These are phyloP conservation scores for Hypocrella siamensis DNA, from an alignment of 2,329 filamentous ascomycete genomes.

Conservation along the genomic window DNA sequence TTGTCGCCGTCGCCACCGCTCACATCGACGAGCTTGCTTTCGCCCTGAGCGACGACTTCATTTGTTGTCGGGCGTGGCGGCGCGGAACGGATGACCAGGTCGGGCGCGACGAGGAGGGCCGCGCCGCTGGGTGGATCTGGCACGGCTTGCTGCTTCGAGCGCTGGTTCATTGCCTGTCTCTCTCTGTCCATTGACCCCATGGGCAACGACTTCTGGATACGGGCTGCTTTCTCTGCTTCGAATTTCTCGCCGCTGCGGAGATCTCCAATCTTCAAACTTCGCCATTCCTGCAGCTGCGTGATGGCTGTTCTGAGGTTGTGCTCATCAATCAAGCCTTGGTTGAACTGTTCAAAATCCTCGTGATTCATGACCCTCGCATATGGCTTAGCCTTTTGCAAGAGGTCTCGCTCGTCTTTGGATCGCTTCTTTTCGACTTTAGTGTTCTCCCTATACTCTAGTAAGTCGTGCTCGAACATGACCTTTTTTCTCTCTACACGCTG, in stretches of 20 bases:
- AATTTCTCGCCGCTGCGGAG: constrained; percentile 81
- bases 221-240: constrained; percentile 69
- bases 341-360: constrained; percentile 75
- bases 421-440: constrained; percentile 81
- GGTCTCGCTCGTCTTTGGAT: constrained; percentile 84
- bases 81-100: constrained; percentile 49
- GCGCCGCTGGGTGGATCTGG: constrained; percentile 61
- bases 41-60: constrained; percentile 28
- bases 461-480: constrained; percentile 86
- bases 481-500: constrained; percentile 89
- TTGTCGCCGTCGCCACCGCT: constrained; percentile 42
- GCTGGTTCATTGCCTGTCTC: constrained; percentile 53
- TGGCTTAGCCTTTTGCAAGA: constrained; percentile 86
- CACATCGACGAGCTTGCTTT: constrained; percentile 34
- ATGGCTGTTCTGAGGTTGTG: constrained; percentile 85
- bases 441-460: constrained; percentile 90
- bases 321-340: constrained; percentile 76
- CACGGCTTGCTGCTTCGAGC: constrained; percentile 48
- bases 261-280: constrained; percentile 68
- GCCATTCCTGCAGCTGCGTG: constrained; percentile 83
- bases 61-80: constrained; percentile 17
- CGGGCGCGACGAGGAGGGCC: constrained; percentile 61
- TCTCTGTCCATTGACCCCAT: constrained; percentile 77
- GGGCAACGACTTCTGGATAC: constrained; percentile 53
- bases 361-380: constrained; percentile 96